Conservation (phyloP, 257 asterid genomes). For the Euphrasia confusa region DNA sequence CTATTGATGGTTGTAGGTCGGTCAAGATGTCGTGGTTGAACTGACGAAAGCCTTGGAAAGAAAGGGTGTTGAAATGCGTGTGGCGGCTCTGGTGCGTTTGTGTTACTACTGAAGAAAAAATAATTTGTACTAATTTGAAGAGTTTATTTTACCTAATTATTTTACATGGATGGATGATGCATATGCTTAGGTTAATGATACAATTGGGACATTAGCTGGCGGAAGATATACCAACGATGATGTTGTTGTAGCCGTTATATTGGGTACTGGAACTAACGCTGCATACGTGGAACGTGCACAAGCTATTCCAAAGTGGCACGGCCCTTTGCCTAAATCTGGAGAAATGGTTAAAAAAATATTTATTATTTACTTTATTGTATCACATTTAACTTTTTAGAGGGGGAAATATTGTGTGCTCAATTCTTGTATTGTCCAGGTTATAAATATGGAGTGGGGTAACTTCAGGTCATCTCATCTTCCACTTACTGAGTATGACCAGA, state of each 20-base stretch:
- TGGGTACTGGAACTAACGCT: constrained; percentile 94
- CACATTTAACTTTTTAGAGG: not conserved
- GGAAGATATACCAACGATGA: constrained; percentile 62
- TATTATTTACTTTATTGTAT: not conserved
- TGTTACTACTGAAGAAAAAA: not conserved
- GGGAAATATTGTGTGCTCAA: constrained; percentile 1
- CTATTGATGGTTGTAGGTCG: constrained; percentile 45
- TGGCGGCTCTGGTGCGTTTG: constrained; percentile 66
- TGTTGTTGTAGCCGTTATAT: constrained; percentile 68
- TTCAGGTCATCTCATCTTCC: constrained; percentile 91
- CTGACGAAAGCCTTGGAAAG: constrained; percentile 69
- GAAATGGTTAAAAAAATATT: constrained; percentile 60
- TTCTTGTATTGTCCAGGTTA: constrained; percentile 47
- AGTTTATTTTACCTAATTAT: constrained; percentile 2
- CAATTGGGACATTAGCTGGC: constrained; percentile 88
- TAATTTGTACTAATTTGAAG: not conserved
- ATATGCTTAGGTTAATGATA: constrained; percentile 70
- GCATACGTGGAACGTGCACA: constrained; percentile 88
- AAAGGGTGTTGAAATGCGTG: constrained; percentile 66
- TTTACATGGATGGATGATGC: constrained; percentile 10
- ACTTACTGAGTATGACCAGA: constrained; percentile 63
- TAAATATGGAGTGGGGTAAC: constrained; percentile 98
- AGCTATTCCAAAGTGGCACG: constrained; percentile 94
- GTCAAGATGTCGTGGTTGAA: constrained; percentile 72
- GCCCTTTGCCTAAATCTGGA: constrained; percentile 77